phyloP scores from a whole-genome alignment of 176 grass and related monocot species.

The Canna indica region DNA sequence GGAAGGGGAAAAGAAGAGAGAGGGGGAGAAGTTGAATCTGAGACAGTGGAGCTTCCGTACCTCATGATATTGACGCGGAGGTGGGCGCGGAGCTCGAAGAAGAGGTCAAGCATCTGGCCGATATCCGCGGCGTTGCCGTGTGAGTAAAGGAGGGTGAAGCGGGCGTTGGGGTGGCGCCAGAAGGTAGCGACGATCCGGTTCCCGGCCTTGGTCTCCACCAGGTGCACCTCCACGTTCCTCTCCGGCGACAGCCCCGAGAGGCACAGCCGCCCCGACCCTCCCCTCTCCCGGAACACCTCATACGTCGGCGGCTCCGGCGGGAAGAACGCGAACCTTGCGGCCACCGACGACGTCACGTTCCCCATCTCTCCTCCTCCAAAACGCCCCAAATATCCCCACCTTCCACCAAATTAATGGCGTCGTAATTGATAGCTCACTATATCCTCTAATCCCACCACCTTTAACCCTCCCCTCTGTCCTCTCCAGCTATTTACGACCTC shows the following conservation, averaged over 20 bases:
- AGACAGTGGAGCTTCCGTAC: conserved; percentile 15
- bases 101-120: conserved; percentile 94
- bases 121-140: conserved; percentile 97
- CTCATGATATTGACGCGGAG: conserved; percentile 99
- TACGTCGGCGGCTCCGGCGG: conserved; percentile 93
- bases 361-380: conserved; percentile 38
- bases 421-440: not conserved
- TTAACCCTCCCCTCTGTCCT: not conserved
- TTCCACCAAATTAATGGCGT: not conserved
- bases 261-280: conserved; percentile 14
- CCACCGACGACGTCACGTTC: conserved; percentile 94
- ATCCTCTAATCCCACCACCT: not conserved
- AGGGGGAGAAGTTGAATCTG: not conserved
- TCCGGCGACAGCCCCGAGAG: conserved; percentile 46
- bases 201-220: conserved; percentile 48
- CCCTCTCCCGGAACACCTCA: conserved; percentile 36
- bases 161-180: conserved; percentile 69
- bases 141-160: conserved; percentile 82
- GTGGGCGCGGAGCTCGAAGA: conserved; percentile 85
- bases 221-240: conserved; percentile 48
- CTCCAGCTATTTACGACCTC: not conserved
- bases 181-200: conserved; percentile 72
- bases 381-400: not conserved
- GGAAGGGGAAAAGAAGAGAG: too few relatives aligned
- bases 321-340: conserved; percentile 93